Evolutionary conservation across 257 asterid genomes (phyloP).

Genomic region (Solanum clarkiae): DNA sequence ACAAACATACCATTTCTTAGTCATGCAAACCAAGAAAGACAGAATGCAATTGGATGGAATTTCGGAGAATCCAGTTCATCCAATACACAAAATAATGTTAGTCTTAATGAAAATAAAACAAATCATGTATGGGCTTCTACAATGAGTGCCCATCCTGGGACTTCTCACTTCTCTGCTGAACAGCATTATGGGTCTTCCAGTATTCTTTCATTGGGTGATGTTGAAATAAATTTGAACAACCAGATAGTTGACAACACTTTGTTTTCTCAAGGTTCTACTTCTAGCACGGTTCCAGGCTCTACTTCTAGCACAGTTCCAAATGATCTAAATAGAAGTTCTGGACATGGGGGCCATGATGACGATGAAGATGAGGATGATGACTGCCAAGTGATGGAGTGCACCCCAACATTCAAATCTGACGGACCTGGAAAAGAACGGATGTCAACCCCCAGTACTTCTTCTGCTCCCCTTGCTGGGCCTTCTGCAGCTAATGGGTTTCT

Average conservation of each 20-base stretch:
- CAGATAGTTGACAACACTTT: neutral
- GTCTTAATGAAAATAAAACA: conserved; percentile 28
- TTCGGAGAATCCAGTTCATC: conserved; percentile 68
- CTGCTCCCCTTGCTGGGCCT: conserved; percentile 19
- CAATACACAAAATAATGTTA: conserved; percentile 20
- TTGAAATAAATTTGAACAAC: neutral
- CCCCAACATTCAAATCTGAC: conserved; percentile 20
- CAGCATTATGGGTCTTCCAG: neutral
- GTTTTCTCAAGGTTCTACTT: conserved; percentile 3
- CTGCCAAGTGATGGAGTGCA: conserved; percentile 44
- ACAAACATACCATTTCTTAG: conserved; percentile 20
- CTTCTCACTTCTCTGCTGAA: neutral
- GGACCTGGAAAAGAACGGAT: conserved; percentile 29
- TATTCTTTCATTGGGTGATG: conserved; percentile 1
- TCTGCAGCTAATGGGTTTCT: conserved; percentile 26
- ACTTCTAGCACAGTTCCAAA: neutral
- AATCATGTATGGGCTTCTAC: conserved; percentile 31
- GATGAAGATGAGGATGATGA: conserved; percentile 28
- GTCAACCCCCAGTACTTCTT: conserved; percentile 27
- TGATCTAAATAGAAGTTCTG: neutral
- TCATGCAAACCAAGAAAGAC: conserved; percentile 30
- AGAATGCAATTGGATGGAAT: conserved; percentile 35
- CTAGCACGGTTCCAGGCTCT: neutral
- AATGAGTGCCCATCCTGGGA: neutral
- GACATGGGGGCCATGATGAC: neutral